Evolutionary conservation across 495 filamentous ascomycete genomes (phyloP).

Genomic region (Zalerion maritima): DNA sequence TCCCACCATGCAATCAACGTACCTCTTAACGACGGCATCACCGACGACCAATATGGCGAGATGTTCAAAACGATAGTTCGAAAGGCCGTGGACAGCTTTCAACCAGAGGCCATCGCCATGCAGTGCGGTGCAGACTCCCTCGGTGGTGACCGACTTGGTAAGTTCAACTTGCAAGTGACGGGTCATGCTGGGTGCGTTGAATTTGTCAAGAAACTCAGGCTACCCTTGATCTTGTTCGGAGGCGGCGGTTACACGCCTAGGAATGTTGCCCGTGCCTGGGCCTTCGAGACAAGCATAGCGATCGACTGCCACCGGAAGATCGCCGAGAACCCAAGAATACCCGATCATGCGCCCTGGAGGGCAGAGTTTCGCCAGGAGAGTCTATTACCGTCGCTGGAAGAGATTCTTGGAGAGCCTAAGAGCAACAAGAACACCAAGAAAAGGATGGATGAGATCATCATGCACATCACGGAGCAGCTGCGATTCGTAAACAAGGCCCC

Average conservation of each 20-base stretch:
- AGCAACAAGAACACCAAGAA: constrained; percentile 66
- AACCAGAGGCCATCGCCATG: constrained; percentile 76
- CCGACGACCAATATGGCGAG: constrained; percentile 75
- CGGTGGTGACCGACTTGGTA: constrained; percentile 81
- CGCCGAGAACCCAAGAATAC: constrained; percentile 58
- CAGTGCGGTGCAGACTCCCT: constrained; percentile 96
- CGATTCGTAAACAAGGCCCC: constrained; percentile 73
- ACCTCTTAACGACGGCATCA: constrained; percentile 86
- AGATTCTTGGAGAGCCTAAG: constrained; percentile 41
- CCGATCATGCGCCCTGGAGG: constrained; percentile 56
- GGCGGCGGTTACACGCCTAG: constrained; percentile 96
- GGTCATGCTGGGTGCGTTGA: constrained; percentile 86
- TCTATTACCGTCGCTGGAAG: constrained; percentile 60
- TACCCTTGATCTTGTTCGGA: constrained; percentile 80
- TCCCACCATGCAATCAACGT: constrained; percentile 96
- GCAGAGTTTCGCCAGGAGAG: constrained; percentile 75
- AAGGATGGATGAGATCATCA: constrained; percentile 59
- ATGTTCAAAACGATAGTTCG: constrained; percentile 75
- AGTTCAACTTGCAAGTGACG: constrained; percentile 91
- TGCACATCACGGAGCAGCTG: constrained; percentile 69
- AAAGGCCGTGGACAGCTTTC: constrained; percentile 58
- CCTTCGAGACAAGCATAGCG: constrained; percentile 85
- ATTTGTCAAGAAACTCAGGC: constrained; percentile 60
- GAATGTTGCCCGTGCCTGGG: constrained; percentile 92
- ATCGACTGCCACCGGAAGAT: constrained; percentile 59